phyloP scores from a whole-genome alignment of 2,329 filamentous ascomycete genomes.

The Ascochyta viciae-villosae region DNA sequence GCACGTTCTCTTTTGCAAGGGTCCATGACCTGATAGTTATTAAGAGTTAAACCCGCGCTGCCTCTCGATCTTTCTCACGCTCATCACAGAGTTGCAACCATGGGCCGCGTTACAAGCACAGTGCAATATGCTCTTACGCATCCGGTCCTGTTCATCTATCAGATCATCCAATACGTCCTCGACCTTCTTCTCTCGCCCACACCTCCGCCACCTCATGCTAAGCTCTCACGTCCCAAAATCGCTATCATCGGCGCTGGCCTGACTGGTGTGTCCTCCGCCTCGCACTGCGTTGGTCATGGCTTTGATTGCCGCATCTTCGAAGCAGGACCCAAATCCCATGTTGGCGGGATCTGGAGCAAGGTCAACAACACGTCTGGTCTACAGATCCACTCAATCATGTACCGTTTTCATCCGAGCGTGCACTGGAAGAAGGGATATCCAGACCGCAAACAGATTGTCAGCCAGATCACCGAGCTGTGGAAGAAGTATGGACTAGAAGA shows the following conservation, averaged over 20 bases:
- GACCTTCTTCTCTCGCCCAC: conserved; percentile 71
- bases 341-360: conserved; percentile 83
- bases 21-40: neutral
- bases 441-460: conserved; percentile 75
- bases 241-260: conserved; percentile 61
- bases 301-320: conserved; percentile 85
- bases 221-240: conserved; percentile 66
- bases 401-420: conserved; percentile 83
- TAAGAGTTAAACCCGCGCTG: neutral
- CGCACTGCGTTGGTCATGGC: conserved; percentile 84
- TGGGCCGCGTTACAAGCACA: conserved; percentile 26
- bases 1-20: conserved; percentile 13
- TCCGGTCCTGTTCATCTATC: conserved; percentile 67
- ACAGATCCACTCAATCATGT: conserved; percentile 87
- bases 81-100: conserved; percentile 7
- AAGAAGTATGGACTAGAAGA: conserved; percentile 74
- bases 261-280: conserved; percentile 78
- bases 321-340: conserved; percentile 66
- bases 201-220: conserved; percentile 66
- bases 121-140: conserved; percentile 44
- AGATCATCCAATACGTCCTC: conserved; percentile 69
- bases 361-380: conserved; percentile 84
- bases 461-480: conserved; percentile 76
- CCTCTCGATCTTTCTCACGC: neutral
- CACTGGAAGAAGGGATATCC: conserved; percentile 80